A percentile compares a stretch with the other conserved stretches of the same genome.
Evolutionary conservation across 2,329 filamentous ascomycete species (phyloP).

Genomic region (Emergomyces orientalis): DNA sequence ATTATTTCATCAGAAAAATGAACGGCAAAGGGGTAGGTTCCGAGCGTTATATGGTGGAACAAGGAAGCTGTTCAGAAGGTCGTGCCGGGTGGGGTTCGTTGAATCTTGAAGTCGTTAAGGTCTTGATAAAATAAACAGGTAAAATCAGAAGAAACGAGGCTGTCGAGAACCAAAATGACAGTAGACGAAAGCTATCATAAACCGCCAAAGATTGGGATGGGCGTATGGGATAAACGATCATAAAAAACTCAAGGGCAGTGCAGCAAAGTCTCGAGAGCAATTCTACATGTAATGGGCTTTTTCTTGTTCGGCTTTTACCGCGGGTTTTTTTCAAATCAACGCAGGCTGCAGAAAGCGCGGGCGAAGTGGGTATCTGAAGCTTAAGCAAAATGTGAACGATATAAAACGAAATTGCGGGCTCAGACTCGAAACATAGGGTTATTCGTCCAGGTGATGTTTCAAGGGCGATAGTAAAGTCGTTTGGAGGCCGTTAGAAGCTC

Average conservation of each 20-base stretch:
- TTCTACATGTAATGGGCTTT: background rate
- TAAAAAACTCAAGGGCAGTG: background rate
- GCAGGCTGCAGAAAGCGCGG: background rate
- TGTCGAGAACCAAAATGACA: conserved; percentile 14
- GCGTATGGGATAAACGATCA: background rate
- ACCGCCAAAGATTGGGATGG: background rate
- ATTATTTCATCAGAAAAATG: background rate
- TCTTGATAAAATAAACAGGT: conserved; percentile 16
- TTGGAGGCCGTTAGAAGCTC: background rate
- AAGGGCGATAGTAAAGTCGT: background rate
- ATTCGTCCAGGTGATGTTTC: background rate
- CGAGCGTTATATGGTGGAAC: background rate
- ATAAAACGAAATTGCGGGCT: background rate
- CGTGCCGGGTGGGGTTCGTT: conserved; percentile 19
- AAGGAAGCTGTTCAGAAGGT: conserved; percentile 1
- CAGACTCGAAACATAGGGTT: background rate
- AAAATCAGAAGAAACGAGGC: conserved; percentile 17
- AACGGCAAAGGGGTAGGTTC: background rate
- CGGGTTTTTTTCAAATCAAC: background rate
- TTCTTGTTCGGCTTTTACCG: background rate
- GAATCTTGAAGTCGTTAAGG: conserved; percentile 27
- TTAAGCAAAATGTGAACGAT: background rate
- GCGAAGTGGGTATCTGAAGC: background rate
- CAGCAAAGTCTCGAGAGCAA: background rate
- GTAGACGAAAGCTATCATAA: conserved; percentile 4